Conservation (phyloP, 2,329 filamentous ascomycete species). For the Scedosporium dehoogii region DNA sequence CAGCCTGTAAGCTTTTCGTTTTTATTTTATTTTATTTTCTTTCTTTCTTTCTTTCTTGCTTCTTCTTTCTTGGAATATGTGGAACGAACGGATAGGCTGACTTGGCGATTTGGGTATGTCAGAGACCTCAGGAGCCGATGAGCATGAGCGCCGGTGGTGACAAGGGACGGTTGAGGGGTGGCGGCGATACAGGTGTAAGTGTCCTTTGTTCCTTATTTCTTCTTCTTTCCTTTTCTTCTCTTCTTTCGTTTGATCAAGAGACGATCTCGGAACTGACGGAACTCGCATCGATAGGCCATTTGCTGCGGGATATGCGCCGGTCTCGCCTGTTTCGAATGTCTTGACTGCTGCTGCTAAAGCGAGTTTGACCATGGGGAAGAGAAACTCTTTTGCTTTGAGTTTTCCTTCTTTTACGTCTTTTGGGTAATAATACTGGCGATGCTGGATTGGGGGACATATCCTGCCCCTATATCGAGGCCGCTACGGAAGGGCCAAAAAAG, state of each 20-base stretch:
- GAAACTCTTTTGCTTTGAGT: neutral
- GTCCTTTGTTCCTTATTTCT: neutral
- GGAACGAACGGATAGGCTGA: no score
- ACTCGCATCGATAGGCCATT: slow-evolving; percentile 18
- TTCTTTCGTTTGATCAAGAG: neutral
- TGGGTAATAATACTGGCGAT: neutral
- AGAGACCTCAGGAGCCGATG: slow-evolving; percentile 3
- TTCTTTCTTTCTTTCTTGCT: neutral
- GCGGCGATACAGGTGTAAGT: slow-evolving; percentile 25
- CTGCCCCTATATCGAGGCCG: no score
- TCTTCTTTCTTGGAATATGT: neutral
- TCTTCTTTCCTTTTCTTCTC: neutral
- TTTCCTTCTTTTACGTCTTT: neutral
- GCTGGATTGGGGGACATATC: no score
- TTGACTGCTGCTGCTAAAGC: slow-evolving; percentile 17
- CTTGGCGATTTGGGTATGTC: neutral
- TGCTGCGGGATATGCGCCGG: slow-evolving; percentile 31
- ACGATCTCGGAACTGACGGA: neutral
- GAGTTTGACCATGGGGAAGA: neutral
- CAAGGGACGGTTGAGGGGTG: slow-evolving; percentile 14
- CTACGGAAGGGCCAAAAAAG: no score
- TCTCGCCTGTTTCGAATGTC: slow-evolving; percentile 27
- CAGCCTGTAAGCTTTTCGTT: neutral
- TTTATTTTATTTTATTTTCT: neutral
- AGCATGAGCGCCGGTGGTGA: neutral